phyloP scores from a whole-genome alignment of 1,284 basidiomycete genomes.

The Heterobasidion parviporum region DNA sequence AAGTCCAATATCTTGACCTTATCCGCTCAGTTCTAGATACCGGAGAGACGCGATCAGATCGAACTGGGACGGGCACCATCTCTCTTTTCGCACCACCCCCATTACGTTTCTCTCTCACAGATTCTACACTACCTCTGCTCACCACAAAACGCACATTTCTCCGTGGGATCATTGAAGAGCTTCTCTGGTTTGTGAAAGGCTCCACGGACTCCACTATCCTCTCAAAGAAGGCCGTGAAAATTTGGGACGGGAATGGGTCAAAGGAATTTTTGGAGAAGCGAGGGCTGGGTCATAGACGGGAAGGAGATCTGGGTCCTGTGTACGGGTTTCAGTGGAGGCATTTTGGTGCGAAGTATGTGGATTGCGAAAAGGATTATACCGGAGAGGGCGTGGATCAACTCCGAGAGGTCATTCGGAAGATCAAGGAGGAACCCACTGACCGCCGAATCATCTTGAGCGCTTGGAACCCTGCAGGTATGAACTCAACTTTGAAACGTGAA shows the following conservation, averaged over 20 bases:
- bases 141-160: slow-evolving; percentile 95
- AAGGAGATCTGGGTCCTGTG: slow-evolving; percentile 93
- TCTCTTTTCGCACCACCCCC: slow-evolving; percentile 86
- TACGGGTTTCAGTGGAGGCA: slow-evolving; percentile 99
- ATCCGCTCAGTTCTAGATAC: slow-evolving; percentile 67
- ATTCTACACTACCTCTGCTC: slow-evolving; percentile 75
- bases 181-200: slow-evolving; percentile 92
- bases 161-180: slow-evolving; percentile 88
- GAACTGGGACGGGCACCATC: slow-evolving; percentile 89
- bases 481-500: background rate
- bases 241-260: slow-evolving; percentile 97
- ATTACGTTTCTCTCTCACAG: slow-evolving; percentile 77
- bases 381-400: slow-evolving; percentile 95
- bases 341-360: slow-evolving; percentile 86
- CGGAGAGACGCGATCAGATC: slow-evolving; percentile 76
- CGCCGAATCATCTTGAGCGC: slow-evolving; percentile 93
- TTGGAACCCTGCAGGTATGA: slow-evolving; percentile 92
- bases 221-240: slow-evolving; percentile 82
- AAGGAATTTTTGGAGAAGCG: slow-evolving; percentile 81
- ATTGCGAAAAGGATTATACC: slow-evolving; percentile 77
- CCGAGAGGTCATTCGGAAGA: slow-evolving; percentile 81
- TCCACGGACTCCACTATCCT: slow-evolving; percentile 78
- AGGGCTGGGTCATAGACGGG: slow-evolving; percentile 76
- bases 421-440: slow-evolving; percentile 91
- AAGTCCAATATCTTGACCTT: slow-evolving; percentile 80